Evolutionary conservation across 495 filamentous ascomycete species (phyloP).

Genomic region (Penicillium cosmopolitanum): DNA sequence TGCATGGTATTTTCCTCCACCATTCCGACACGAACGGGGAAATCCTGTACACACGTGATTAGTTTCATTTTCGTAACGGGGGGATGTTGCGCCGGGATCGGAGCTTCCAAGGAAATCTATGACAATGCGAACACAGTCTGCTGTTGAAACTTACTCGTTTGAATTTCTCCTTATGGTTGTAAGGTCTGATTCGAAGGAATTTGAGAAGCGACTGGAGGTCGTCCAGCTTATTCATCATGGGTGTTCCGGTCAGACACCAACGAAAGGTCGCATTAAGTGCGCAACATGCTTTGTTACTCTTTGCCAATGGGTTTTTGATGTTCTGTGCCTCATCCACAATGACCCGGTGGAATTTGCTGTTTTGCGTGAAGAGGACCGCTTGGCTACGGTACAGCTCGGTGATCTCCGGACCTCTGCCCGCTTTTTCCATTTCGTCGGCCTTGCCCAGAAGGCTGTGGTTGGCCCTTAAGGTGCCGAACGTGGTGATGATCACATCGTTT

Average conservation of each 20-base stretch:
- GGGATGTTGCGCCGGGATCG: too few relatives aligned
- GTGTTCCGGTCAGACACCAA: constrained; percentile 90
- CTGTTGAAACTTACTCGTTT: constrained; percentile 44
- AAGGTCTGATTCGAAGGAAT: constrained; percentile 85
- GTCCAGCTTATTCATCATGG: constrained; percentile 87
- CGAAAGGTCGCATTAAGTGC: constrained; percentile 66
- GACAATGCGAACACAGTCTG: background rate
- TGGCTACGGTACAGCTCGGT: constrained; percentile 27
- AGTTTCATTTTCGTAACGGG: constrained; percentile 14
- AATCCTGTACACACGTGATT: constrained; percentile 41
- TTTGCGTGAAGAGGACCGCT: constrained; percentile 65
- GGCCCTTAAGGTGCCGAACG: constrained; percentile 76
- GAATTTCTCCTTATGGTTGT: constrained; percentile 67
- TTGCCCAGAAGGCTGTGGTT: constrained; percentile 61
- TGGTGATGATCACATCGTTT: constrained; percentile 88
- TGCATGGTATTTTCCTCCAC: constrained; percentile 58
- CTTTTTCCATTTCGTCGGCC: constrained; percentile 46
- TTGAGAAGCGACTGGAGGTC: constrained; percentile 83
- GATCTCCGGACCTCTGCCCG: constrained; percentile 22
- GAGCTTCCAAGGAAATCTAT: too few relatives aligned
- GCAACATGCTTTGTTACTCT: constrained; percentile 64
- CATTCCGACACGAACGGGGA: constrained; percentile 55
- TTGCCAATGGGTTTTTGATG: constrained; percentile 84
- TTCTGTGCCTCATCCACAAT: constrained; percentile 94
- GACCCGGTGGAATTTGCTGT: constrained; percentile 76